phyloP scores from a whole-genome alignment of 163 green algal species.

The Volvox carteri region DNA sequence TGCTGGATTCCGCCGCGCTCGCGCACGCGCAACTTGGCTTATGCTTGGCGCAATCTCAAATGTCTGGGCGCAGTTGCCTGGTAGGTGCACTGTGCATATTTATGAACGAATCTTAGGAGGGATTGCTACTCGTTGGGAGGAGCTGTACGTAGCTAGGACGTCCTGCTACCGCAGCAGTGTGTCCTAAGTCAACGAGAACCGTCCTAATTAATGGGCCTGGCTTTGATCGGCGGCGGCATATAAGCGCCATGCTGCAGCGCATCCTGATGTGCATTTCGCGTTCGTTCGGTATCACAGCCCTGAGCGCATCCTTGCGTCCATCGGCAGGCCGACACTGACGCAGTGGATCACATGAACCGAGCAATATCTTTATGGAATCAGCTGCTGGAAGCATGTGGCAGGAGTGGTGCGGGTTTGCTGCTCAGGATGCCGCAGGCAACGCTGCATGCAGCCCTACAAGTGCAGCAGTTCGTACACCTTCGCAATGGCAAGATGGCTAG shows the following conservation, averaged over 20 bases:
- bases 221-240: neutral
- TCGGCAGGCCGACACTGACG: neutral
- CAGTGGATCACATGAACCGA: neutral
- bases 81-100: too few relatives aligned
- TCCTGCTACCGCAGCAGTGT: too few relatives aligned
- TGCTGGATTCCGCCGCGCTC: constrained; percentile 31
- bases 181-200: too few relatives aligned
- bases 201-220: too few relatives aligned
- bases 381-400: neutral
- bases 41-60: constrained; percentile 7
- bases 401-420: neutral
- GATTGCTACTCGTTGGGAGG: too few relatives aligned
- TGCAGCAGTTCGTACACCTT: constrained; percentile 32
- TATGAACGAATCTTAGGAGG: too few relatives aligned
- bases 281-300: too few relatives aligned
- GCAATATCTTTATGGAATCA: constrained; percentile 1
- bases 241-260: too few relatives aligned
- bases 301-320: too few relatives aligned
- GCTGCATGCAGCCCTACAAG: constrained; percentile 13
- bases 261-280: too few relatives aligned
- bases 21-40: constrained; percentile 29
- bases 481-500: neutral
- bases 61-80: neutral
- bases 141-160: too few relatives aligned
- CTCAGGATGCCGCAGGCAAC: constrained; percentile 18